Conservation (phyloP, 2,329 filamentous ascomycete genomes). For the Apiospora kogelbergensis region DNA sequence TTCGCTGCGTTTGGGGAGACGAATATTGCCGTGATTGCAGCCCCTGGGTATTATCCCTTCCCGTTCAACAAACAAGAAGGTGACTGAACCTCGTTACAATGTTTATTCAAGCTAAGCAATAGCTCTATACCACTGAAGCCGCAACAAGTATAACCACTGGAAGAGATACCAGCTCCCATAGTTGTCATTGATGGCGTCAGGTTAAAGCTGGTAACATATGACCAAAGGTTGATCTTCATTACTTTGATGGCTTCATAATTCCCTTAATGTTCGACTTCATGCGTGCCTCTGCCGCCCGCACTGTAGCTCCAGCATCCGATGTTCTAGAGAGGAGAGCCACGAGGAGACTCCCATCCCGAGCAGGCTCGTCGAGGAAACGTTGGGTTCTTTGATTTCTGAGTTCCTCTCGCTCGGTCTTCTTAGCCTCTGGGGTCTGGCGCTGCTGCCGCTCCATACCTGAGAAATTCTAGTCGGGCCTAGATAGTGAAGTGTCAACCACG, state of each 20-base stretch:
- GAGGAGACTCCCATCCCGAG: background rate
- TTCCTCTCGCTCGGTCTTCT: background rate
- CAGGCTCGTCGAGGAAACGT: background rate
- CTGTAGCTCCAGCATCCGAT: background rate
- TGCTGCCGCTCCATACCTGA: background rate
- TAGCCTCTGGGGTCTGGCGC: background rate
- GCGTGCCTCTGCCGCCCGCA: background rate
- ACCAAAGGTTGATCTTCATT: background rate
- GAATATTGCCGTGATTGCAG: too few relatives aligned
- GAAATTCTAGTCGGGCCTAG: background rate
- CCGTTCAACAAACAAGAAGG: background rate
- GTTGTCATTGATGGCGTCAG: too few relatives aligned
- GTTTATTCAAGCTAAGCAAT: background rate
- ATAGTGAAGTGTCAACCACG: background rate
- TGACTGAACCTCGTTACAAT: background rate
- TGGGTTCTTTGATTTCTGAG: background rate
- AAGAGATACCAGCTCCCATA: background rate
- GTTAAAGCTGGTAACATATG: background rate
- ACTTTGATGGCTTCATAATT: background rate
- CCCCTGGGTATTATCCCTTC: too few relatives aligned
- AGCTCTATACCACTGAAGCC: background rate
- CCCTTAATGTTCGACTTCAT: background rate
- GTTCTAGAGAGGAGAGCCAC: background rate
- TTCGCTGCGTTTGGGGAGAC: too few relatives aligned
- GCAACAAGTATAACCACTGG: too few relatives aligned